Evolutionary conservation across 2,329 filamentous ascomycete genomes (phyloP), one percentile per base, ranked within the genome.

Genomic region (Eurotiales sp.): DNA sequence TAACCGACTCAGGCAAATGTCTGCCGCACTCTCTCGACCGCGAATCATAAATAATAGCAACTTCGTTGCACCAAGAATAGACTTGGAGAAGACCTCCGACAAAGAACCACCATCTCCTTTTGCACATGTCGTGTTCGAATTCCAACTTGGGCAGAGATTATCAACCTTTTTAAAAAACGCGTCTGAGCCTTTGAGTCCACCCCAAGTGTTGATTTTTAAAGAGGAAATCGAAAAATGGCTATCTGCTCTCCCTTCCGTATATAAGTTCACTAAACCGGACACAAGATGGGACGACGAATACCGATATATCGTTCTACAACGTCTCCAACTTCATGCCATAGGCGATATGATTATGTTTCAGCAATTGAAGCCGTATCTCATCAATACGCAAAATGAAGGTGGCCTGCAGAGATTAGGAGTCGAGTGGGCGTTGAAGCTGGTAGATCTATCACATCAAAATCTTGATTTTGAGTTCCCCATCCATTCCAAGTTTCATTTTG

Each of bases 401-500:
- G 61, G 55, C 64, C 51, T 46, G 58, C 52, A 34, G 61, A 46
- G 51, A 73, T 77, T 36, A 64, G 69, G 3, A 56, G 65, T 80
- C n/a, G 62, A 73, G 10, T 70, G 72, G 36, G 68, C 71, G 10
- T 56, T 80, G 15, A 71, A 70, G 41, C 59, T 79, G 2, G 69
- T 80, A 54, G 53, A 60, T 2, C 63, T 67, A 1, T 64, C 76
- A 4, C 67, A 67, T 19, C 57, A 61, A 12, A 68, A 79, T 8
- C 76, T 78, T 46, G 63, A 75, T 15, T 66, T 58, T 7, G 51
- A 61, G 11, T 57, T 73, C 30, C 74, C 75, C 0, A 62, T 72
- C 11, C 74, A 78, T 40, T 69, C 72, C 5, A 77, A 75, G 30
- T 78, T 77, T 37, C 74, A 79, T 55, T 70, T 76, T 46, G 71